These are phyloP conservation scores for Fusarium camptoceras DNA, from an alignment of 2,329 filamentous ascomycete genomes.

Conservation along the genomic window DNA sequence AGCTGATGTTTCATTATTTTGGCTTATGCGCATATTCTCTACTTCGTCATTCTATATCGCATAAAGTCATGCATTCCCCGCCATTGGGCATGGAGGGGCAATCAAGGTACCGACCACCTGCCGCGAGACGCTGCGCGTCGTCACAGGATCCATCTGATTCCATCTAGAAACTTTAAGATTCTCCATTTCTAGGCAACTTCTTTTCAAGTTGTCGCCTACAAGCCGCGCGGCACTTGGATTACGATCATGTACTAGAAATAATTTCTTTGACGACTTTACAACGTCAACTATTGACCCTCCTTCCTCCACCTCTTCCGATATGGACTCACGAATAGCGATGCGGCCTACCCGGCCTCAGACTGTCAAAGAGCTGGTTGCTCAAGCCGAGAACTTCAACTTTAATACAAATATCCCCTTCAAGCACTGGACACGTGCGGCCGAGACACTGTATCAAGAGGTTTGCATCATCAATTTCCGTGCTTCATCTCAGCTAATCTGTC, in stretches of 20 bases:
- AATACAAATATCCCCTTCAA: conserved; percentile 80
- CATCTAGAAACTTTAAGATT: conserved; percentile 18
- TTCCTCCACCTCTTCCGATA: conserved; percentile 20
- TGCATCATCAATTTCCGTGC: conserved; percentile 25
- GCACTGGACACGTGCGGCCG: conserved; percentile 84
- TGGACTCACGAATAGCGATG: conserved; percentile 48
- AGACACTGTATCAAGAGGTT: conserved; percentile 84
- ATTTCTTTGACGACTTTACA: conserved; percentile 16
- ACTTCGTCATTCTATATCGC: not conserved
- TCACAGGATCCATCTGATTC: conserved; percentile 37
- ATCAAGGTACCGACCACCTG: conserved; percentile 34
- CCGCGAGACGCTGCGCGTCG: conserved; percentile 32
- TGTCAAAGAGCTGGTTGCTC: conserved; percentile 79
- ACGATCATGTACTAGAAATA: conserved; percentile 35
- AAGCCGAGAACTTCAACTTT: conserved; percentile 85
- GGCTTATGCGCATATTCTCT: conserved; percentile 12
- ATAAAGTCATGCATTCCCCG: conserved; percentile 30
- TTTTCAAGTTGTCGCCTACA: conserved; percentile 11
- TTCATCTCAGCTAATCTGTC: conserved; percentile 34
- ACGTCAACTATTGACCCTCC: conserved; percentile 12
- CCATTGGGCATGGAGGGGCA: conserved; percentile 42
- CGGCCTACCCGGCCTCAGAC: conserved; percentile 68
- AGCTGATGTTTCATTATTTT: not conserved
- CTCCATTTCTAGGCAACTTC: conserved; percentile 29
- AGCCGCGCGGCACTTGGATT: conserved; percentile 22